phyloP scores from a whole-genome alignment of 495 filamentous ascomycete genomes.

The Podospora didyma region DNA sequence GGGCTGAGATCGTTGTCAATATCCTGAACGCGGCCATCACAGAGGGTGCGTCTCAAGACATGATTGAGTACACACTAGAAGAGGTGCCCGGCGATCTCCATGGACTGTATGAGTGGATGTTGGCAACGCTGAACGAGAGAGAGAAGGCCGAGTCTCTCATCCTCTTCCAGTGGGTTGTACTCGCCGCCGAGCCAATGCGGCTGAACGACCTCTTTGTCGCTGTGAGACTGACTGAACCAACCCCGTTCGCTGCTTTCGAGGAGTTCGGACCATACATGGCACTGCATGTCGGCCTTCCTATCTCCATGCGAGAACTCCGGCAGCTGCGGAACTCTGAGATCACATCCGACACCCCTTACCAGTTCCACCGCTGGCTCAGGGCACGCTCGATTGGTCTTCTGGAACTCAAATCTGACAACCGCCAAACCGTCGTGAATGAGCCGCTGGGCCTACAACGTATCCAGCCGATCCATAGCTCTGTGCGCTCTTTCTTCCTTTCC shows the following conservation, averaged over 20 bases:
- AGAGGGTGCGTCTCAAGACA: conserved; percentile 29
- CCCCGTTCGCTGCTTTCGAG: conserved; percentile 12
- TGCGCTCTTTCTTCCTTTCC: conserved; percentile 33
- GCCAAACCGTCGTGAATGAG: conserved; percentile 13
- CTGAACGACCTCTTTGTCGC: conserved; percentile 34
- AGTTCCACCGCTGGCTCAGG: conserved; percentile 34
- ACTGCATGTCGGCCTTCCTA: conserved; percentile 22
- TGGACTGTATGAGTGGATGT: conserved; percentile 37
- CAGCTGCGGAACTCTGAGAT: conserved; percentile 28
- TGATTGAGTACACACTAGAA: conserved; percentile 31
- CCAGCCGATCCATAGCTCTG: conserved; percentile 30
- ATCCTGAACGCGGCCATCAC: conserved; percentile 35
- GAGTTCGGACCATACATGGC: conserved; percentile 22
- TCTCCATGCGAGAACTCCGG: conserved; percentile 30
- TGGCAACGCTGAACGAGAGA: conserved; percentile 26
- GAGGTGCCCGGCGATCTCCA: conserved; percentile 31
- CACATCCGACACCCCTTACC: conserved; percentile 28
- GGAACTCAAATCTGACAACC: conserved; percentile 24
- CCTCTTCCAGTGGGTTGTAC: conserved; percentile 37
- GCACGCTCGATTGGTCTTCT: conserved; percentile 35
- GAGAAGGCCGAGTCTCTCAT: conserved; percentile 32
- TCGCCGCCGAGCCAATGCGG: conserved; percentile 31
- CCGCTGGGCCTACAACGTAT: conserved; percentile 31
- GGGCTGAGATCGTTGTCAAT: conserved; percentile 37
- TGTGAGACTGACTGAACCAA: conserved; percentile 24